These are phyloP conservation scores for Ciborinia camelliae DNA, from an alignment of 2,329 filamentous ascomycete species.

Conservation along the genomic window DNA sequence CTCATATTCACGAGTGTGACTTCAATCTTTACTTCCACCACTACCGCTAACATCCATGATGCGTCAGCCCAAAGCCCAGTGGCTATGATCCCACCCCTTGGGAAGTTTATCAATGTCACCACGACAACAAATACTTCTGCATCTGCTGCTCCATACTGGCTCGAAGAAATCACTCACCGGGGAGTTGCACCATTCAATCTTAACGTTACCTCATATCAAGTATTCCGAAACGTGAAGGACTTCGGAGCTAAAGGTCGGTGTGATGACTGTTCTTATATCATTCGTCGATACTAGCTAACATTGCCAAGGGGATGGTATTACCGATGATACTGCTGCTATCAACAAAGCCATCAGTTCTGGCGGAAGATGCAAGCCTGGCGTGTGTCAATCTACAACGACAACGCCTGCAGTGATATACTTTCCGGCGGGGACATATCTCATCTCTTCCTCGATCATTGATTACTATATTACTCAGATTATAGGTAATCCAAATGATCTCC, in stretches of 20 bases:
- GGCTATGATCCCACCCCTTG: neutral
- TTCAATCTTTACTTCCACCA: neutral
- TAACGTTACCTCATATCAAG: slow-evolving; percentile 22
- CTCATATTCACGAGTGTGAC: neutral
- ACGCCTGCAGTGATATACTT: slow-evolving; percentile 42
- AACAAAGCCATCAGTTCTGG: slow-evolving; percentile 49
- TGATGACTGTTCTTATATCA: slow-evolving; percentile 47
- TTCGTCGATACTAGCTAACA: slow-evolving; percentile 83
- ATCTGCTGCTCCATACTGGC: slow-evolving; percentile 22
- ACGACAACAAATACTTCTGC: neutral
- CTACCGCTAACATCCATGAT: neutral
- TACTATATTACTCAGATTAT: slow-evolving; percentile 33
- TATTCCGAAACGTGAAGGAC: slow-evolving; percentile 29
- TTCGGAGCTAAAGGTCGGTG: slow-evolving; percentile 29
- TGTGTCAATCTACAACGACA: slow-evolving; percentile 44
- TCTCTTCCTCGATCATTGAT: slow-evolving; percentile 29
- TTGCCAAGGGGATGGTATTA: slow-evolving; percentile 59
- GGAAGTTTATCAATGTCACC: neutral
- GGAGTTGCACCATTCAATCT: slow-evolving; percentile 24
- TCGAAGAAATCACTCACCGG: slow-evolving; percentile 26
- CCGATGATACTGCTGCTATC: slow-evolving; percentile 85
- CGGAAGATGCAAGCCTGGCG: slow-evolving; percentile 45
- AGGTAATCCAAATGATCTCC: slow-evolving; percentile 44
- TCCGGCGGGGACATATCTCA: slow-evolving; percentile 33
- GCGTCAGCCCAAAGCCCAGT: neutral